Conservation (phyloP, 2,329 filamentous ascomycete species). For the Exophiala bonariae region DNA sequence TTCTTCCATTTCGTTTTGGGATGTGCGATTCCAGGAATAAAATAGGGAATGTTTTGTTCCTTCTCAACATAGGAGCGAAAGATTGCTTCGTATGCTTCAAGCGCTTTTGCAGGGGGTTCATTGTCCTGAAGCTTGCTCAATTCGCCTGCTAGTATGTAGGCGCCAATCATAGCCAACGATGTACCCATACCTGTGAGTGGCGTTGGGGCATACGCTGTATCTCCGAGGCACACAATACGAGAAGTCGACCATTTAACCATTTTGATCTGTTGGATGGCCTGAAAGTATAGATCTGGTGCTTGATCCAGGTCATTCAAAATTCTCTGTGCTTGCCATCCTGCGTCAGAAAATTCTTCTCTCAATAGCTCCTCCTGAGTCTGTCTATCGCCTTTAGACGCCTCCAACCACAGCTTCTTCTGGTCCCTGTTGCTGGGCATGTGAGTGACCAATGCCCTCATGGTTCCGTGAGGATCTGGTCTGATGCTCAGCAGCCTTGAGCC, state of each 20-base stretch:
- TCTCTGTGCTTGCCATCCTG: conserved; percentile 20
- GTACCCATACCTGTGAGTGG: conserved; percentile 15
- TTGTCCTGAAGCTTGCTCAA: conserved; percentile 10
- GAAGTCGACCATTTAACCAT: conserved; percentile 23
- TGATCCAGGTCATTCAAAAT: conserved; percentile 22
- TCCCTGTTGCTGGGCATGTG: conserved; percentile 17
- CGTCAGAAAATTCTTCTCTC: conserved; percentile 19
- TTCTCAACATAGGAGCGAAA: conserved; percentile 18
- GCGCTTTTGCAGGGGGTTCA: conserved; percentile 5
- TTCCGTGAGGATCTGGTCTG: conserved; percentile 13
- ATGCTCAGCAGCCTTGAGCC: conserved; percentile 20
- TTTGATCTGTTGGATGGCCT: conserved; percentile 25
- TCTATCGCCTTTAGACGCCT: conserved; percentile 12
- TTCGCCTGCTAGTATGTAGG: conserved; percentile 9
- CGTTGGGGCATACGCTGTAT: conserved; percentile 24
- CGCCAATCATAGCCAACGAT: conserved; percentile 18
- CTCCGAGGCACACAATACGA: conserved; percentile 24
- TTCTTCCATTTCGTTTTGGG: no score
- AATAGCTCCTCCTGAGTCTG: conserved; percentile 22
- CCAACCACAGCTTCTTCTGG: conserved; percentile 12
- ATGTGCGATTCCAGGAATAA: no score
- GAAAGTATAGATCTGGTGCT: conserved; percentile 24
- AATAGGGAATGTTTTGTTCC: conserved; percentile 15
- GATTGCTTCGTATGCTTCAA: conserved; percentile 15
- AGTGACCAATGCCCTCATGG: conserved; percentile 18